Base-by-base conservation (phyloP, 805 yeast species). In the Starmerella vaccinii region DNA sequence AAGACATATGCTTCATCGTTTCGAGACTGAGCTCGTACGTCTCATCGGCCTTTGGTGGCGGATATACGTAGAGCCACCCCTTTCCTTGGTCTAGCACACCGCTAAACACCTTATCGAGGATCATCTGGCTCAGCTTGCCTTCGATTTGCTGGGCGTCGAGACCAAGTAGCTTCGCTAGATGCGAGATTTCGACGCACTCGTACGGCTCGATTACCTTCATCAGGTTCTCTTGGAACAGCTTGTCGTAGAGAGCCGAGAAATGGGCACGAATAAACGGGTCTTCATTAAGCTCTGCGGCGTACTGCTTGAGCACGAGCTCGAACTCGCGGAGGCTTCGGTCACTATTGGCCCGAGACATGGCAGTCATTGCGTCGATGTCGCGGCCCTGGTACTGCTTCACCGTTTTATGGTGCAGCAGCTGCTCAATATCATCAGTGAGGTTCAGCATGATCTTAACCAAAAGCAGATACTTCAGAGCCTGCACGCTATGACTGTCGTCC, bases 41-140 rank as follows among this genome's bases (percentile, higher is more conserved):
- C 35, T 84, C 84, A 67, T 92, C 97, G 55, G 80, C 79, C 62
- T 78, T 80, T 38, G 95, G 95, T 64, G 88, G 84, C 52, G 87
- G 95, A 63, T 85, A 92, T 52, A 92, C 78, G 58, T 87, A 81
- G 61, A 92, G 75, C 95, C 97, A 92, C 8, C 98, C 98, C 65
- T 89, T 89, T 43, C 97, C 97, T 71, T 92, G 99, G 67, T 92
- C 98, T 59, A 92, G 74, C 33, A 92, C 97, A 44, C 98, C 99
- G 63, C 81, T 84, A 61, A 92, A 87, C n/a, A 88, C 84, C 62
- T 86, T 83, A 68, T 92, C 98, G 61, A 92, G 75, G 59, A 92
- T 90, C 97, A 92, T 90, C 68, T 90, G 97, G 45, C 94, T 81
- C 57, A 92, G 74, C 67, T 92, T 92, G 19, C 94, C 94, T 69